Conservation (phyloP, 2,329 filamentous ascomycete species). For the Colletotrichum camelliae region DNA sequence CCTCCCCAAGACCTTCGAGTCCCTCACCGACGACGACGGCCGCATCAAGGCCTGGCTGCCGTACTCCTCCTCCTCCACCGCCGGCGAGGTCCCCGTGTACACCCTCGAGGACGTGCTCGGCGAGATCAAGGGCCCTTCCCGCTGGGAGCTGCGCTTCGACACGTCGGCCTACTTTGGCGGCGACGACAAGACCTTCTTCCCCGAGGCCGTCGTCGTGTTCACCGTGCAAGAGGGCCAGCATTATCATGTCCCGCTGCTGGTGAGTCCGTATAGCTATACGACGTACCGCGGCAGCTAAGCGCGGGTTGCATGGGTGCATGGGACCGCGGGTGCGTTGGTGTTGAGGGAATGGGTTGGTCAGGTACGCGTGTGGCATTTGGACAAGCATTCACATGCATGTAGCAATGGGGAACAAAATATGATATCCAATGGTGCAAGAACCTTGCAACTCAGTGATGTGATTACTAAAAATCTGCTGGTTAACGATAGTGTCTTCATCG, state of each 20-base stretch:
- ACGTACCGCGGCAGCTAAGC: constrained; percentile 78
- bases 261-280: constrained; percentile 81
- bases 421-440: neutral
- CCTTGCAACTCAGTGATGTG: neutral
- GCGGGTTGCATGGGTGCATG: neutral
- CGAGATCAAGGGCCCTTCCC: constrained; percentile 50
- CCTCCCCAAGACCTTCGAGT: constrained; percentile 60
- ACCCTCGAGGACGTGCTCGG: constrained; percentile 62
- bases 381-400: neutral
- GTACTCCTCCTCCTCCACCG: constrained; percentile 53
- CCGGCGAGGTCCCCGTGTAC: constrained; percentile 63
- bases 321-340: neutral
- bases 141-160: constrained; percentile 76
- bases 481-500: constrained; percentile 16
- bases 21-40: constrained; percentile 77
- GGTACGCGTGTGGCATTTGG: neutral
- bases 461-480: constrained; percentile 3
- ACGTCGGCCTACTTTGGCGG: constrained; percentile 76
- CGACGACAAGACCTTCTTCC: constrained; percentile 65
- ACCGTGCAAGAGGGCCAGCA: constrained; percentile 64
- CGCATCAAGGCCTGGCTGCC: constrained; percentile 74
- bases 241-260: constrained; percentile 80
- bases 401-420: neutral
- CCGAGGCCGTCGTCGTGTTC: constrained; percentile 62
- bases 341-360: neutral